These are phyloP conservation scores for Talaromyces piceae DNA, from an alignment of 2,329 filamentous ascomycete genomes.

Conservation along the genomic window DNA sequence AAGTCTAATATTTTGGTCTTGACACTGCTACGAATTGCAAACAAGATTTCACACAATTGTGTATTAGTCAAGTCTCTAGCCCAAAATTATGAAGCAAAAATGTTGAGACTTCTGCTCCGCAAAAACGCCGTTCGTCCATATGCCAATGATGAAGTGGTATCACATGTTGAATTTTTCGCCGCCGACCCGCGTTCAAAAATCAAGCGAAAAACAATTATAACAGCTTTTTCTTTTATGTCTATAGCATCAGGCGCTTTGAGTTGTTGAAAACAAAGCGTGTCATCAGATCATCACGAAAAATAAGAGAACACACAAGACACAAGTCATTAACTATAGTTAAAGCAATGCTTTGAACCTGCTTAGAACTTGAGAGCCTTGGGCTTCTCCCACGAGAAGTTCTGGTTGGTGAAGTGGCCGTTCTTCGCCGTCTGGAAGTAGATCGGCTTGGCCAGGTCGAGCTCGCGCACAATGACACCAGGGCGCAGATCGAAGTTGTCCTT, in stretches of 20 bases:
- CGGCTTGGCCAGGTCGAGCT: conserved; percentile 88
- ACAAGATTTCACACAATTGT: background rate
- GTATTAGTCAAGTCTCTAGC: background rate
- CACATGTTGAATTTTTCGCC: conserved; percentile 41
- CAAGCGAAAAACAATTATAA: conserved; percentile 32
- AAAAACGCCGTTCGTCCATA: conserved; percentile 34
- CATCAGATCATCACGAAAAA: conserved; percentile 35
- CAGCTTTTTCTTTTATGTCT: conserved; percentile 27
- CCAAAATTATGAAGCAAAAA: conserved; percentile 17
- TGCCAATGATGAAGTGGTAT: conserved; percentile 40
- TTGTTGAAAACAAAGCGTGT: conserved; percentile 45
- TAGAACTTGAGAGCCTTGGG: conserved; percentile 92
- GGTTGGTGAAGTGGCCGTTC: conserved; percentile 99
- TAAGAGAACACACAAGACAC: conserved; percentile 9
- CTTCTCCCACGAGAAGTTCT: conserved; percentile 96
- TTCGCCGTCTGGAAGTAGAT: conserved; percentile 99
- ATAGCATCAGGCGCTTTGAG: conserved; percentile 36
- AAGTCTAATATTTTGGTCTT: too few species aligned
- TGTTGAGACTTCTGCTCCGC: conserved; percentile 30
- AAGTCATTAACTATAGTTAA: conserved; percentile 8
- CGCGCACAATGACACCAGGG: conserved; percentile 96
- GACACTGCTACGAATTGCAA: too few species aligned
- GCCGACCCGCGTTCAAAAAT: conserved; percentile 24
- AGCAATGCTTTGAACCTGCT: conserved; percentile 26
- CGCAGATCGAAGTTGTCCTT: conserved; percentile 94